Percentiles rank a stretch among this genome's conserved stretches.
phyloP scores from a whole-genome alignment of 768 basidiomycete genomes.

The Clitopilus hobsonii region DNA sequence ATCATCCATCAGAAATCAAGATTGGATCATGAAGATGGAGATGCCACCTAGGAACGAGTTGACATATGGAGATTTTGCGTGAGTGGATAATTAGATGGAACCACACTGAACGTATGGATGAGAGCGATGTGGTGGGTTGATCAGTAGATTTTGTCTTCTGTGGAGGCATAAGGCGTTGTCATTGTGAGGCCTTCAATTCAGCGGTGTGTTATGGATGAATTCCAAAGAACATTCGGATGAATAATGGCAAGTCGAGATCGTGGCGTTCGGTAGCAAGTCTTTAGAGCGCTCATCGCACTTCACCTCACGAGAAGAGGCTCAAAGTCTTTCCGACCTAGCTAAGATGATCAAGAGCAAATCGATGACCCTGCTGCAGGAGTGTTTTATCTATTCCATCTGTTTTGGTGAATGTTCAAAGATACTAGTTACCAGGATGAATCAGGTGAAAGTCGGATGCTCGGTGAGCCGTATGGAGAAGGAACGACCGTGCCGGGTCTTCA shows the following conservation, averaged over 20 bases:
- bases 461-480: background rate
- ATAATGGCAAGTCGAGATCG: background rate
- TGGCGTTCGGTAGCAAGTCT: background rate
- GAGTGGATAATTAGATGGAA: background rate
- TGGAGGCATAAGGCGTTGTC: background rate
- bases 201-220: too few relatives aligned
- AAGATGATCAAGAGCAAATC: too few relatives aligned
- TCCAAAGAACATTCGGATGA: too few relatives aligned
- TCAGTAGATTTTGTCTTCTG: background rate
- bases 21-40: background rate
- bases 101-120: background rate
- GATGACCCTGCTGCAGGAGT: too few relatives aligned
- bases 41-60: background rate
- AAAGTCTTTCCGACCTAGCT: background rate
- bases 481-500: background rate
- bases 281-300: too few relatives aligned
- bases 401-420: too few relatives aligned
- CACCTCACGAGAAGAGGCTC: background rate
- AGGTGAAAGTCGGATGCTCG: background rate
- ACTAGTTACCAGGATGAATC: too few relatives aligned
- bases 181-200: too few relatives aligned
- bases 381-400: too few relatives aligned
- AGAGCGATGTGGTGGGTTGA: background rate
- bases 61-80: background rate
- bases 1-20: background rate